Percentiles rank a stretch among this genome's conserved stretches.
Evolutionary conservation across 2,329 filamentous ascomycete genomes (phyloP).

Genomic region (Pseudopyrenochaeta lycopersici): DNA sequence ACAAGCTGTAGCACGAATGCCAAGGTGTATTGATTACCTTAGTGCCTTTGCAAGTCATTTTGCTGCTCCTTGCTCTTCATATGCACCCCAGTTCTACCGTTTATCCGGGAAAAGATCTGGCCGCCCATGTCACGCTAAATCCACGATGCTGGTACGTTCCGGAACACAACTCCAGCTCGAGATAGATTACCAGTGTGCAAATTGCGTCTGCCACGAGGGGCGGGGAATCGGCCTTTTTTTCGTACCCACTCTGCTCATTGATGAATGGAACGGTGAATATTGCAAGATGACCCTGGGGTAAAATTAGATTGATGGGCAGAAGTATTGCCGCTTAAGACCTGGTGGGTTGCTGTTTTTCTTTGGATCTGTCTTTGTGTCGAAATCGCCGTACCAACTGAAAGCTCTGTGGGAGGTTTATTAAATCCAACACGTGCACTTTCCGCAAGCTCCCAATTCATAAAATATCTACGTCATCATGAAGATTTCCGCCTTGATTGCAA

Average conservation of each 20-base stretch:
- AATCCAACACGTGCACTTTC: too few relatives aligned
- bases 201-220: constrained; percentile 28
- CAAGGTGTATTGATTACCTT: not conserved
- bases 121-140: not conserved
- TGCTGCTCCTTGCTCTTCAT: constrained; percentile 6
- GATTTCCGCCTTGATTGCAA: constrained; percentile 28
- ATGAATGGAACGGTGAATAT: constrained; percentile 9
- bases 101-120: constrained; percentile 18
- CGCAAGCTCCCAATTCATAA: not conserved
- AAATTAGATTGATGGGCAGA: constrained; percentile 27
- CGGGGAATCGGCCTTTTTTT: constrained; percentile 25
- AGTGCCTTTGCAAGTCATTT: not conserved
- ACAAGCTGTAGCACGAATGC: not conserved
- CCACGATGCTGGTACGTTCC: constrained; percentile 5
- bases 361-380: not conserved
- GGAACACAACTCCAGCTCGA: constrained; percentile 5
- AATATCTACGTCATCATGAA: constrained; percentile 33
- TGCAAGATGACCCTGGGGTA: constrained; percentile 8
- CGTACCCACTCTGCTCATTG: constrained; percentile 19
- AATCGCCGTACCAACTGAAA: not conserved
- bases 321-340: constrained; percentile 20
- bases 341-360: not conserved
- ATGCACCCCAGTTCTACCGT: constrained; percentile 14
- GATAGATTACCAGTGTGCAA: constrained; percentile 12
- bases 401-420: not conserved